Evolutionary conservation across 768 basidiomycete species (phyloP), one percentile per base, ranked within the genome.

Genomic region (Dioszegia aurantiaca): DNA sequence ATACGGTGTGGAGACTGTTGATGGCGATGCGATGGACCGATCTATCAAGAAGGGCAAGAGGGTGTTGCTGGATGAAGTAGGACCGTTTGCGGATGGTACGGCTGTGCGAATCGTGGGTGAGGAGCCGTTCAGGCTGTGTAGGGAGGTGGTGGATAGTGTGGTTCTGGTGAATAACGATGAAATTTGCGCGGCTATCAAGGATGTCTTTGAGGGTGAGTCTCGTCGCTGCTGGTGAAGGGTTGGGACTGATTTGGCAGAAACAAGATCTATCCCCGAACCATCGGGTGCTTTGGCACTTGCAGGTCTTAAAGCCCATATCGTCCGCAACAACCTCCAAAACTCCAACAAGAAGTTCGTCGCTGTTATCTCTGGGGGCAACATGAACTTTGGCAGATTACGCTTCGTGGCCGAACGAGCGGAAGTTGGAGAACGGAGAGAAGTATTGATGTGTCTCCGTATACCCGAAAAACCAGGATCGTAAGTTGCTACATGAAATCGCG

Each of bases 381-480:
- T 99, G 90, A 98, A 99, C 79, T 99, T 99, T 77, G 89, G 91
- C 70, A 85, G 94, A 41, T 78, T 99, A 44, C 85, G 95, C 10
- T 99, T 98, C 73, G 93, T 99, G n/a, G 89, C 95, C 19, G 95
- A 99, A 75, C 91, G 95, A 56, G 95, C 95, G 2, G 92, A 97
- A 76, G 81, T 98, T 19, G 95, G 95, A 62, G 95, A 99, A 77
- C 87, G 94, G 11, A 83, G 88, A 52, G 95, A 99, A 78, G 95
- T 88, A 0, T 81, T 98, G 44, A 81, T 98, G 64, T 89, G 88
- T 68, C 89, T 97, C n/a, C 87, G 89, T 68, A 87, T 98, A 53
- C 92, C 95, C 23, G 95, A 99, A 75, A 81, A 78, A 58, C 89
- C 91, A 4, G 95, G 95, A 79, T 89, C 87, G 93, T 86, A 73